phyloP scores from a whole-genome alignment of 768 basidiomycete genomes.

The Auriscalpium microsporum region DNA sequence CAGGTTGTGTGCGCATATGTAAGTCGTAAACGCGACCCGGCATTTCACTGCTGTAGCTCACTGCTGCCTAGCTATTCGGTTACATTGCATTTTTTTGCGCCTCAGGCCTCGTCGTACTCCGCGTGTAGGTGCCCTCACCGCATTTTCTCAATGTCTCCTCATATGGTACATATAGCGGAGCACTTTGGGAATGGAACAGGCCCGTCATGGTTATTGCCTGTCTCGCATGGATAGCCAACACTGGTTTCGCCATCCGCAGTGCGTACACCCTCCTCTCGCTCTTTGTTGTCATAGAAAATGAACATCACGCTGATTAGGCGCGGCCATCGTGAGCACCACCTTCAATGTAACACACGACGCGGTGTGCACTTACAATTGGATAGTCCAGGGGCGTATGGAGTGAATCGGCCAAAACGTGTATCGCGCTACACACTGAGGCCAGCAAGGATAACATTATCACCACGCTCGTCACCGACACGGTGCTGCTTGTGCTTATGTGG shows the following conservation, averaged over 20 bases:
- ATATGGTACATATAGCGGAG: not conserved
- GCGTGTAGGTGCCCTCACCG: slow-evolving; percentile 3
- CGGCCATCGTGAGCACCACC: not conserved
- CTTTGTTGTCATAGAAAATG: not conserved
- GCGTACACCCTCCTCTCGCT: not conserved
- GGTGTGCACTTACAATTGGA: not conserved
- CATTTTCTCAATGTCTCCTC: not conserved
- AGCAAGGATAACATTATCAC: not conserved
- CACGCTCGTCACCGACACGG: slow-evolving; percentile 4
- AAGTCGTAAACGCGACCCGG: not conserved
- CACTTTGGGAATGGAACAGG: slow-evolving; percentile 6
- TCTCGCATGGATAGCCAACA: slow-evolving; percentile 2
- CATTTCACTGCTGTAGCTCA: not conserved
- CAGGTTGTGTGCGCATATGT: not conserved
- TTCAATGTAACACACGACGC: not conserved
- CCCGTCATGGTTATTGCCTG: not conserved
- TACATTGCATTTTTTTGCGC: slow-evolving; percentile 11
- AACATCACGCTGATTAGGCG: not conserved
- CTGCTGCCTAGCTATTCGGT: slow-evolving; percentile 1
- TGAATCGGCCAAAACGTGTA: not conserved
- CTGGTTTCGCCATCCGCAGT: slow-evolving; percentile 6
- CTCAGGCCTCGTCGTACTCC: slow-evolving; percentile 8
- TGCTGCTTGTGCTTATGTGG: slow-evolving; percentile 8
- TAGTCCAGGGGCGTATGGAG: slow-evolving; percentile 2
- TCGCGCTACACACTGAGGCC: not conserved